A percentile compares a stretch with the other conserved stretches of the same genome.
Evolutionary conservation across 768 basidiomycete genomes (phyloP).

Genomic region (Lentinus tigrinus): DNA sequence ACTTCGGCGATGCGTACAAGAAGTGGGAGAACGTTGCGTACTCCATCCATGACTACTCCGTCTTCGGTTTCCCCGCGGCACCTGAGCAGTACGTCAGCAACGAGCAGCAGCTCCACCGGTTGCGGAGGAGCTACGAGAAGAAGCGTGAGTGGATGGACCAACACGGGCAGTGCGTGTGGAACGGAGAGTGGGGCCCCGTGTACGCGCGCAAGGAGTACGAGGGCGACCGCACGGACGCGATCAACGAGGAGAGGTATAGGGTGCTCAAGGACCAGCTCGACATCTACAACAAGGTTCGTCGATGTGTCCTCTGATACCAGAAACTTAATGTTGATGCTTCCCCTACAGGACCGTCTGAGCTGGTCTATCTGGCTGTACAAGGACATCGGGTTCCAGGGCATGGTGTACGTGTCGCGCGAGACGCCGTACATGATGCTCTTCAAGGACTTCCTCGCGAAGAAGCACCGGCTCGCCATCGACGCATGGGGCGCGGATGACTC

Average conservation of each 20-base stretch:
- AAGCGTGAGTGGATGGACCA: constrained; percentile 80
- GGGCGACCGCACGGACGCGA: constrained; percentile 56
- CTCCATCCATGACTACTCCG: constrained; percentile 75
- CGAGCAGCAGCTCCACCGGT: constrained; percentile 49
- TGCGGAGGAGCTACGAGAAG: constrained; percentile 63
- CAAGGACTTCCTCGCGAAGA: constrained; percentile 68
- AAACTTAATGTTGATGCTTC: background rate
- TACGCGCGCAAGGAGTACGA: constrained; percentile 58
- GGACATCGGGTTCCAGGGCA: constrained; percentile 84
- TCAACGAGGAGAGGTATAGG: constrained; percentile 63
- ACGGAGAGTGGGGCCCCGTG: constrained; percentile 84
- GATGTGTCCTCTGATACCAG: background rate
- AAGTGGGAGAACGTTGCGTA: constrained; percentile 73
- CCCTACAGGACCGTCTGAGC: constrained; percentile 54
- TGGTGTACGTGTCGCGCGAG: constrained; percentile 69
- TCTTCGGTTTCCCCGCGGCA: constrained; percentile 69
- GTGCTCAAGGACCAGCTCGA: constrained; percentile 73
- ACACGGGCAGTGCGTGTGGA: constrained; percentile 66
- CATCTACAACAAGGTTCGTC: constrained; percentile 61
- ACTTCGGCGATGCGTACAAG: constrained; percentile 62
- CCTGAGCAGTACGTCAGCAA: constrained; percentile 53
- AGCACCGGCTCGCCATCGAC: constrained; percentile 74
- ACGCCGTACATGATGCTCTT: constrained; percentile 74
- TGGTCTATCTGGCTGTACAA: constrained; percentile 92
- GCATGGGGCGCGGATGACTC: constrained; percentile 74